Base-by-base conservation (phyloP, 164 flowering plant genomes). In the Aristolochia californica region DNA sequence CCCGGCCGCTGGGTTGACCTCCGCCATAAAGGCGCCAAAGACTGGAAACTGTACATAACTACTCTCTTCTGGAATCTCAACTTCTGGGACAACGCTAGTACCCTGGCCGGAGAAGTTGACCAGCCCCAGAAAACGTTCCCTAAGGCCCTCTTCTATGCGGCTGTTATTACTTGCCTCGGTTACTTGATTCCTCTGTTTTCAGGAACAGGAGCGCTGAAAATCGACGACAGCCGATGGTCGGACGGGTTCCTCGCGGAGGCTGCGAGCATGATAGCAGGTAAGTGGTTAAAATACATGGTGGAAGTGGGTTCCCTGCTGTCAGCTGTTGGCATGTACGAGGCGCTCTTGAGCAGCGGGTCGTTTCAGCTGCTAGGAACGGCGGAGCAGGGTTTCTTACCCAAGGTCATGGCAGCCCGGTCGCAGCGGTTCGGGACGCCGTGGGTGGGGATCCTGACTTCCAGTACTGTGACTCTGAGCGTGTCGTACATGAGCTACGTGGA, bases 31-130 rank as follows among this genome's bases (percentile, higher is more conserved):
- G 38, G 27, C 30, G 5, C 16, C 15, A 80, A 62, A 48, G 87
- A 91, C 56, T 91, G 98, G 97, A 83, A 56, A 27, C 53, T 84
- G 34, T 88, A 40, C 68, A 75, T 84, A 68, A 88, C 86, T 56
- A 88, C 96, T 13, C 80, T 88, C 2, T 91, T 91, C 55, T 85
- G 98, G 96, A 91, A 91, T 59, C 65, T 88, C 64, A 91, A 91
- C 63, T 91, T 82, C 47, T 91, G 91, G 96, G 98, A 91, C 62
- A 88, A 70, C 58, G 96, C 81, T 0, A 88, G 95, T 26, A 84
- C 98, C 17, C 48, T 85, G 23, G 85, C 83, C 9, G 87, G 83
- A 1, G 90, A 84, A 60, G 87, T 82, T 0, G 84, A 80, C 21
- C 34, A 63, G 0, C 90, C 87, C 2, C 82, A 75, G 48, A 74